Percentiles rank a stretch among this genome's conserved stretches.
These are phyloP conservation scores for Jackrogersella multiformis DNA, from an alignment of 495 filamentous ascomycete species.

Conservation along the genomic window DNA sequence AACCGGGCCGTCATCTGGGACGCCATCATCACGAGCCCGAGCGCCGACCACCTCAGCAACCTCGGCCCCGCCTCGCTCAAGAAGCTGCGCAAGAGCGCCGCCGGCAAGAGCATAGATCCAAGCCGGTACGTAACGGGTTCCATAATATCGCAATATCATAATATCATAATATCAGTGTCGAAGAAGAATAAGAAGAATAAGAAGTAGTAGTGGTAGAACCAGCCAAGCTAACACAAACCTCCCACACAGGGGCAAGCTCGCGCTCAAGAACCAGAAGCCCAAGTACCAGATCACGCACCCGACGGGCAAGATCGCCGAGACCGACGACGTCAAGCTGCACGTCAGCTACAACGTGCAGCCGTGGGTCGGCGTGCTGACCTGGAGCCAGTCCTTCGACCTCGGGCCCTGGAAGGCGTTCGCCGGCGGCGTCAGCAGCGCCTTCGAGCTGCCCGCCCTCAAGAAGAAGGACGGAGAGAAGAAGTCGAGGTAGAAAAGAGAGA, in stretches of 20 bases:
- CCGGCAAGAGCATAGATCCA: conserved; percentile 62
- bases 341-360: conserved; percentile 97
- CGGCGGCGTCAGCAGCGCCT: conserved; percentile 70
- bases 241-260: conserved; percentile 66
- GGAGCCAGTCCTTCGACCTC: conserved; percentile 69
- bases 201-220: too few species aligned
- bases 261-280: conserved; percentile 79
- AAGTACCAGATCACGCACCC: conserved; percentile 97
- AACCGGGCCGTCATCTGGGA: conserved; percentile 95
- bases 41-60: conserved; percentile 64
- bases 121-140: conserved; percentile 54
- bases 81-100: conserved; percentile 61
- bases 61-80: conserved; percentile 59
- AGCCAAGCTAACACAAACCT: background rate
- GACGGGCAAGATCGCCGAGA: conserved; percentile 73
- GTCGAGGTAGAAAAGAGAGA: background rate
- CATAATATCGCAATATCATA: too few species aligned
- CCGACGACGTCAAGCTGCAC: conserved; percentile 75
- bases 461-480: conserved; percentile 53
- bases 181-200: too few species aligned
- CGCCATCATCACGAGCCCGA: conserved; percentile 81
- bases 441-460: conserved; percentile 81
- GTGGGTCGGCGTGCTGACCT: conserved; percentile 89
- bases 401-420: conserved; percentile 70
- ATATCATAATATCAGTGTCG: too few species aligned